These are phyloP conservation scores for Suhomyces canberraensis DNA, from an alignment of 805 yeast genomes.

Conservation along the genomic window DNA sequence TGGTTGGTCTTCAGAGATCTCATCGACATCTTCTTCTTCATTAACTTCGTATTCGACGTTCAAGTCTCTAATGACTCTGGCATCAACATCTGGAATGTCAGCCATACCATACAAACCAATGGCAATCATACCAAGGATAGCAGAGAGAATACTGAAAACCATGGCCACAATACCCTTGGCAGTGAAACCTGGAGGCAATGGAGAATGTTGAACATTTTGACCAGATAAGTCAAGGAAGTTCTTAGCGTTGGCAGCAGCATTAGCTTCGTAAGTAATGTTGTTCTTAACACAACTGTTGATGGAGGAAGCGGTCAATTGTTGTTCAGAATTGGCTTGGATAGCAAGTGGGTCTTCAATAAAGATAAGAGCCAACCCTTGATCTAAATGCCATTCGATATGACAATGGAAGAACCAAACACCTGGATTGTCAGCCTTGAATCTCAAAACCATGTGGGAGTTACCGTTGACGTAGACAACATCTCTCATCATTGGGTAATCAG, in stretches of 20 bases:
- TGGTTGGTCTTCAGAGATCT: slow-evolving; percentile 7
- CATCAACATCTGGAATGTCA: slow-evolving; percentile 70
- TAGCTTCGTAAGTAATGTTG: slow-evolving; percentile 60
- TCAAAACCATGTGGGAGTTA: slow-evolving; percentile 77
- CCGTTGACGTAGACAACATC: slow-evolving; percentile 79
- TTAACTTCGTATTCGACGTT: slow-evolving; percentile 42
- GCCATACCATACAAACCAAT: slow-evolving; percentile 83
- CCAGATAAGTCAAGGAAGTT: slow-evolving; percentile 69
- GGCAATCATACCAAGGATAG: slow-evolving; percentile 72
- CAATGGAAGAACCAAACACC: slow-evolving; percentile 99
- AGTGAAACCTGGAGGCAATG: slow-evolving; percentile 87
- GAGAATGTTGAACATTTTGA: slow-evolving; percentile 62
- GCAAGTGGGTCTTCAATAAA: slow-evolving; percentile 81
- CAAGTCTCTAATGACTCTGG: slow-evolving; percentile 55
- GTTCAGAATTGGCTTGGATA: slow-evolving; percentile 49
- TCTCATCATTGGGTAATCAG: slow-evolving; percentile 78
- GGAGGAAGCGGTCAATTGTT: slow-evolving; percentile 62
- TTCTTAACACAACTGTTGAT: slow-evolving; percentile 55
- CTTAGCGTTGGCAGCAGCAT: slow-evolving; percentile 81
- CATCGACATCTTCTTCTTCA: slow-evolving; percentile 23
- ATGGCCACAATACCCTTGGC: slow-evolving; percentile 93
- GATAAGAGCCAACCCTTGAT: slow-evolving; percentile 84
- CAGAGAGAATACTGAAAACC: slow-evolving; percentile 85
- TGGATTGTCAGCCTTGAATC: slow-evolving; percentile 92
- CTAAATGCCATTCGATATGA: slow-evolving; percentile 97